A percentile compares a stretch with the other conserved stretches of the same genome.
phyloP scores from a whole-genome alignment of 148 eudicot genomes.

The Hydrangea macrophylla region DNA sequence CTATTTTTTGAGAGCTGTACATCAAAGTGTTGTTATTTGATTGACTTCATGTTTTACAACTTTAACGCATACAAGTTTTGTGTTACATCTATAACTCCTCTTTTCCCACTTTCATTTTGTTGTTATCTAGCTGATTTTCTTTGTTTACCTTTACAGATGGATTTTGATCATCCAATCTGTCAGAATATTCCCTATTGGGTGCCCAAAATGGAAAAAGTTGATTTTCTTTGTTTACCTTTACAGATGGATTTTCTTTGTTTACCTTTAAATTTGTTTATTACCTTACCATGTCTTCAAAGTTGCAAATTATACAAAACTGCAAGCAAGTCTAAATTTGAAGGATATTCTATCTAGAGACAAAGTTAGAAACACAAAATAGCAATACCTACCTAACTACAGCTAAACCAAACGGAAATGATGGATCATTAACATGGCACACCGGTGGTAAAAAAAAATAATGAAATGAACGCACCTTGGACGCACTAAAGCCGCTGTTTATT shows the following conservation, averaged over 20 bases:
- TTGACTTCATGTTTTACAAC: background rate
- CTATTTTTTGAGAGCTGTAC: background rate
- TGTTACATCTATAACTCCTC: background rate
- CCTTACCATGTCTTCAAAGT: too few relatives aligned
- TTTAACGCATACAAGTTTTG: too few relatives aligned
- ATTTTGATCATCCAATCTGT: slow-evolving; percentile 4
- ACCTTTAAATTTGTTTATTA: too few relatives aligned
- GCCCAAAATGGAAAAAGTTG: too few relatives aligned
- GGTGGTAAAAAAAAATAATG: background rate
- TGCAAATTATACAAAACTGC: too few relatives aligned
- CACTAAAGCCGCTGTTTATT: background rate
- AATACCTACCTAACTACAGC: background rate
- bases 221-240: too few relatives aligned
- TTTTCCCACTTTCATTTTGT: too few relatives aligned
- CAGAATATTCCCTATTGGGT: background rate
- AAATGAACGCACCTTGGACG: background rate
- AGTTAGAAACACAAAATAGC: background rate
- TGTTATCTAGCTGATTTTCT: background rate
- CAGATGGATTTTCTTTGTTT: too few relatives aligned
- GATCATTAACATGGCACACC: slow-evolving; percentile 6
- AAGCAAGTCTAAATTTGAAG: too few relatives aligned
- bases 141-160: background rate
- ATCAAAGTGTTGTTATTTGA: background rate
- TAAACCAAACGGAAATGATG: background rate
- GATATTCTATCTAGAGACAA: background rate